Base-by-base conservation (phyloP, 495 filamentous ascomycete species). In the Penicillium robsamsonii region DNA sequence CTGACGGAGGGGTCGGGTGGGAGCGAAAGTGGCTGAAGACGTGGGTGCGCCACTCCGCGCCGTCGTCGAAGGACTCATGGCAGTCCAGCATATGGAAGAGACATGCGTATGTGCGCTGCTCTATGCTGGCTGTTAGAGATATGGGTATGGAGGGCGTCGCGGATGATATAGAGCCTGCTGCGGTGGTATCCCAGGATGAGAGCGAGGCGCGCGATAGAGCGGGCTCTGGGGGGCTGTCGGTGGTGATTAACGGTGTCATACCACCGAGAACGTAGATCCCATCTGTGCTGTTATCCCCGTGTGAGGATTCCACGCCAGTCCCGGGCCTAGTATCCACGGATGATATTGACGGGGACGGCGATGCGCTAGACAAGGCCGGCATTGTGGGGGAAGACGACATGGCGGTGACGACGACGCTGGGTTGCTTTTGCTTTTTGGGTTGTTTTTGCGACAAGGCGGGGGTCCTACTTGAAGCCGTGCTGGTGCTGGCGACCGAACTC, bases 81-180 rank as follows among this genome's bases (percentile, higher is more conserved):
- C 75, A 79, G 55, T 75, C 69, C 1, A 79, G 65, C 57, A 73
- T 70, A 41, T 77, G 68, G 64, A 79, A 79, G 25, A 79, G 65
- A 53, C 75, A 79, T n/a, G 58, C 56, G 55, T 77, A 77, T 29
- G 57, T 55, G 30, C 63, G 57, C n/a, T 55, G 59, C 5, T 52
- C 43, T 42, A 37, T 49, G 24, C 57, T 24, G 45, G 13, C 29
- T 52, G 10, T 30, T 5, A 31, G 20, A 37, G 30, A 29, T 11
- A 17, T 12, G 2, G 38, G 42, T 12, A 46, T 31, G 12, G 54
- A 57, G 1, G 41, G 35, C 17, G 41, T 20, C 3, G 40, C 38
- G 10, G 50, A 60, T 20, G 29, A 44, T 31, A 46, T 27, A 25
- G 60, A 55, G 33, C 12, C 33, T 17, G 61, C 54, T 31, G 61